These are phyloP conservation scores for Annona cherimola DNA, from an alignment of 164 flowering plant species.

Conservation along the genomic window DNA sequence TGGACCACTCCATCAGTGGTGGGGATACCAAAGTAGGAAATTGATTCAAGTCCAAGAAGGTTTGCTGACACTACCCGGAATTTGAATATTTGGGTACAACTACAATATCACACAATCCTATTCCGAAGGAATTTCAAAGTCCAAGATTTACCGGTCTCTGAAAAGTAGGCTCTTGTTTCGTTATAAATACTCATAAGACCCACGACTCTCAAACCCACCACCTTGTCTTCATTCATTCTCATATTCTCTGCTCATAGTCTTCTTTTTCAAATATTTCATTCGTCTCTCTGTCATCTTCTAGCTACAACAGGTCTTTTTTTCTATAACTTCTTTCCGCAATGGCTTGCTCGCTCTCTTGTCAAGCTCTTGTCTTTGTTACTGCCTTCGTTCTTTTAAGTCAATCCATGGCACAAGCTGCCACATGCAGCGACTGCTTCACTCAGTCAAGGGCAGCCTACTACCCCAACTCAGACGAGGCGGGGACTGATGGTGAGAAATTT, in stretches of 20 bases:
- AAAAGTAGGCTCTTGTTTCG: neutral
- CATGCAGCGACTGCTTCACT: slow-evolving; percentile 48
- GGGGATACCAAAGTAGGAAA: neutral
- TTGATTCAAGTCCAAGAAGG: slow-evolving; percentile 14
- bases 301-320: too few relatives aligned
- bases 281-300: neutral
- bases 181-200: slow-evolving; percentile 13
- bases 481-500: slow-evolving; percentile 49
- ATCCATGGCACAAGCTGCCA: slow-evolving; percentile 33
- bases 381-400: slow-evolving; percentile 25
- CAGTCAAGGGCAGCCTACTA: slow-evolving; percentile 68
- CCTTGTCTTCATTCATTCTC: neutral
- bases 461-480: slow-evolving; percentile 57
- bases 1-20: neutral
- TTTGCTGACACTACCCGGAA: slow-evolving; percentile 2
- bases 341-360: slow-evolving; percentile 27
- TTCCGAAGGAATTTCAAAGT: slow-evolving; percentile 14
- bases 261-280: slow-evolving; percentile 2
- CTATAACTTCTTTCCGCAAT: slow-evolving; percentile 14
- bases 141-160: slow-evolving; percentile 5
- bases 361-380: slow-evolving; percentile 17
- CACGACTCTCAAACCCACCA: slow-evolving; percentile 12
- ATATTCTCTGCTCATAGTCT: neutral
- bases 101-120: neutral
- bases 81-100: neutral